Conservation (phyloP, 345 rosid genomes). For the Theobroma cacao region DNA sequence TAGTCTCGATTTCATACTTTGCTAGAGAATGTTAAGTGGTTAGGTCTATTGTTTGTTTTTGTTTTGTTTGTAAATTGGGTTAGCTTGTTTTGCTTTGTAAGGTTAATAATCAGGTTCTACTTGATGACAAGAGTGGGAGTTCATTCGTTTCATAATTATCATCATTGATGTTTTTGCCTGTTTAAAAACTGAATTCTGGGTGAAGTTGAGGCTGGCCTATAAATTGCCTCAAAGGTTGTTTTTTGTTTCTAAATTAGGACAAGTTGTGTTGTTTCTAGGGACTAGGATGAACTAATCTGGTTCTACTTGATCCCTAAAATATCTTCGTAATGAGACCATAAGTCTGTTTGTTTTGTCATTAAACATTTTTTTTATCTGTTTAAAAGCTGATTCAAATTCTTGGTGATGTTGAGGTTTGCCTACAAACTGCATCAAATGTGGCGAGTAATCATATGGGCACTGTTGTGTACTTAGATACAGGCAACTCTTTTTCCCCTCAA, state of each 20-base stretch:
- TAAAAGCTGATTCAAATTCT: slow-evolving; percentile 11
- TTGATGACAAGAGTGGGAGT: not conserved
- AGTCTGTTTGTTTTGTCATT: not conserved
- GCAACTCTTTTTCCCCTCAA: slow-evolving; percentile 77
- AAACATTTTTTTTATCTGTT: not conserved
- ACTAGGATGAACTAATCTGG: not conserved
- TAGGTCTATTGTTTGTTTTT: not conserved
- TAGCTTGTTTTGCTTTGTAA: not conserved
- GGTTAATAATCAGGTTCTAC: not conserved
- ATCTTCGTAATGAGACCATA: not conserved
- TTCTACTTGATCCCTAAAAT: not conserved
- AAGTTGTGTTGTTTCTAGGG: slow-evolving; percentile 1
- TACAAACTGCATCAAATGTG: slow-evolving; percentile 55
- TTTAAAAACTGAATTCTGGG: not conserved
- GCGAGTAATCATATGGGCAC: slow-evolving; percentile 43
- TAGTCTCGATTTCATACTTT: not conserved
- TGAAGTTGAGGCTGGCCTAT: not conserved
- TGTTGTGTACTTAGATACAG: slow-evolving; percentile 67
- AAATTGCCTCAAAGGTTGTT: not conserved
- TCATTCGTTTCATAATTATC: not conserved
- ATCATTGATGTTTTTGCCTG: not conserved
- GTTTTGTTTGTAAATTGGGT: not conserved
- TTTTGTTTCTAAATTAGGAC: not conserved
- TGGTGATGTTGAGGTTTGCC: slow-evolving; percentile 50
- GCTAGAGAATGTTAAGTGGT: not conserved